Evolutionary conservation across 2,329 filamentous ascomycete species (phyloP).

Genomic region (Thyridium curvatum): DNA sequence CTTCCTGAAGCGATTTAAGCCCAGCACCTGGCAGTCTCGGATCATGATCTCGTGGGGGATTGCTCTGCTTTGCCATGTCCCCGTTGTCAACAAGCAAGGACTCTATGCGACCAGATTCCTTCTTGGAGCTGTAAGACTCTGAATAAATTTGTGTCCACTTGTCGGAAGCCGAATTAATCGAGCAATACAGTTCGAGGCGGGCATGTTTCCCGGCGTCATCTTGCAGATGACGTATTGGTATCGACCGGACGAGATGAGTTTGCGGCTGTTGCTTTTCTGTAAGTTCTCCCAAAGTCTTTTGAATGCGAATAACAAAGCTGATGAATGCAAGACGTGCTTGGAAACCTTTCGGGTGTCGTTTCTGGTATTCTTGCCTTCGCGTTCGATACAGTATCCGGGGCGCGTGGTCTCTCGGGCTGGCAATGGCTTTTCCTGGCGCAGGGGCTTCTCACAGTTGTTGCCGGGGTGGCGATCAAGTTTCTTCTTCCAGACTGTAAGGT

Average conservation of each 20-base stretch:
- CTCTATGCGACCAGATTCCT: conserved; percentile 29
- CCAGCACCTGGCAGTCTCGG: conserved; percentile 31
- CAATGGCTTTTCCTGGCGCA: conserved; percentile 33
- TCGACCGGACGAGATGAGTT: conserved; percentile 37
- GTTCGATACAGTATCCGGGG: conserved; percentile 30
- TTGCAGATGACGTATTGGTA: conserved; percentile 42
- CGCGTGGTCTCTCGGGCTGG: conserved; percentile 26
- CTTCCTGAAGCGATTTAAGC: conserved; percentile 28
- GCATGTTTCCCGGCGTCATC: conserved; percentile 34
- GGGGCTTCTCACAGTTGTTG: conserved; percentile 37
- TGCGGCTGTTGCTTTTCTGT: conserved; percentile 39
- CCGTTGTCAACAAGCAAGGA: conserved; percentile 28
- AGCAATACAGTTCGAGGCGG: conserved; percentile 25
- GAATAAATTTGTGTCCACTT: too few species aligned
- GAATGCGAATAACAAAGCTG: conserved; percentile 6
- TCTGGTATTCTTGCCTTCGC: conserved; percentile 35
- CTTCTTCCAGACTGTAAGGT: conserved; percentile 44
- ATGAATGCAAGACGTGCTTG: conserved; percentile 22
- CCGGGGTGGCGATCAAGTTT: conserved; percentile 43
- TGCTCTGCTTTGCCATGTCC: conserved; percentile 22
- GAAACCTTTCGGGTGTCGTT: conserved; percentile 32
- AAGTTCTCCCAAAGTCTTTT: conserved; percentile 14
- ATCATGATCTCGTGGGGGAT: conserved; percentile 34
- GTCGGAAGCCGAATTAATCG: too few species aligned
- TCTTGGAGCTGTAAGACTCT: background rate